Conservation (phyloP, 805 yeast species). For the Saccharomycopsis selenospora region DNA sequence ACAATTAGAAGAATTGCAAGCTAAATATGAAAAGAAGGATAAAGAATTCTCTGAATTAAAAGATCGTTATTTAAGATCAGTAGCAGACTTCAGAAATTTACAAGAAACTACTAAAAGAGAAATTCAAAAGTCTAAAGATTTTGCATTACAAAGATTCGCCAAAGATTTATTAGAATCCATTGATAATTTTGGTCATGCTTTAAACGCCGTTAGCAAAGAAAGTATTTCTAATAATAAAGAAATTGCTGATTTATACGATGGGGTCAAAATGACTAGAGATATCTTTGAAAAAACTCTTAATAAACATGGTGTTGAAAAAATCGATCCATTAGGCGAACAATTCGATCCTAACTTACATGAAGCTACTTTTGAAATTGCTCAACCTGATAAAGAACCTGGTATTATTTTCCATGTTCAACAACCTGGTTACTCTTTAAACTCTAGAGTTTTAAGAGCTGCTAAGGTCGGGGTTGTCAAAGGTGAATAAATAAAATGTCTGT, state of each 20-base stretch:
- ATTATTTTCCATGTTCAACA: conserved; percentile 91
- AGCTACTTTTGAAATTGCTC: conserved; percentile 83
- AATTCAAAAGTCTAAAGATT: conserved; percentile 78
- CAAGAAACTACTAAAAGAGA: conserved; percentile 88
- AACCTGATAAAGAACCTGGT: conserved; percentile 85
- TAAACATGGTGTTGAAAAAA: conserved; percentile 72
- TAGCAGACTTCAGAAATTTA: conserved; percentile 88
- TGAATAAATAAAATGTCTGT: conserved; percentile 13
- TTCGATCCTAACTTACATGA: conserved; percentile 92
- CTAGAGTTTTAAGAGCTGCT: conserved; percentile 88
- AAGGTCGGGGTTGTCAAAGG: conserved; percentile 89
- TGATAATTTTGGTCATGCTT: conserved; percentile 85
- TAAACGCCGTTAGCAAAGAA: conserved; percentile 61
- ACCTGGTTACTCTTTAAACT: conserved; percentile 77
- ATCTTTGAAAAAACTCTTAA: conserved; percentile 77
- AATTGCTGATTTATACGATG: conserved; percentile 71
- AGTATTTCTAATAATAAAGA: conserved; percentile 52
- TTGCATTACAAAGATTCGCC: conserved; percentile 87
- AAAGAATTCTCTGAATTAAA: conserved; percentile 75
- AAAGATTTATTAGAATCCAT: conserved; percentile 82
- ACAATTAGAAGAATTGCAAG: conserved; percentile 35
- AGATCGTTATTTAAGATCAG: conserved; percentile 72
- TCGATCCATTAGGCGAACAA: conserved; percentile 75
- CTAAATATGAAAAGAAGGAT: conserved; percentile 51
- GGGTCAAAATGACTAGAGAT: conserved; percentile 83